Evolutionary conservation across 768 basidiomycete genomes (phyloP).

Genomic region (Phylloporus sp.): DNA sequence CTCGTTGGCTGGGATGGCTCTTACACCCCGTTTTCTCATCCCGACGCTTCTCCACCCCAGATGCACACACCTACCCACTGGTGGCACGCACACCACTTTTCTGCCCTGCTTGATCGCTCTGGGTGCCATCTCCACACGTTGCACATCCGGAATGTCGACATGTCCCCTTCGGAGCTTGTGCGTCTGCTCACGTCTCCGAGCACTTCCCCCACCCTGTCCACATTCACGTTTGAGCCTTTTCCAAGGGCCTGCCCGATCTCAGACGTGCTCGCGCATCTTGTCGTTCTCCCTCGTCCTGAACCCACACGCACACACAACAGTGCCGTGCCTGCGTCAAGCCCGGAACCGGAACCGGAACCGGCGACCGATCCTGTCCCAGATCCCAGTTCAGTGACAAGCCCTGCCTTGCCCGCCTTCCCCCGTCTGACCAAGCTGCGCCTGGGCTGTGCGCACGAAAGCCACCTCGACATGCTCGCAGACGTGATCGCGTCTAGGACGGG

Average conservation of each 20-base stretch:
- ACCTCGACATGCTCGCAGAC: constrained; percentile 12
- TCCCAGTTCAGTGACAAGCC: neutral
- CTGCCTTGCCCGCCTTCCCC: constrained; percentile 5
- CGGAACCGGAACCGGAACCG: neutral
- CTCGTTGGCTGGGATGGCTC: constrained; percentile 13
- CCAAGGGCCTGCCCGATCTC: constrained; percentile 15
- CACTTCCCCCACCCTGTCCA: constrained; percentile 13
- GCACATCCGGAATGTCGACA: constrained; percentile 19
- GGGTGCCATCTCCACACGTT: constrained; percentile 17
- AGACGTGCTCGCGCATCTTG: constrained; percentile 16
- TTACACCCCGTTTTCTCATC: constrained; percentile 6
- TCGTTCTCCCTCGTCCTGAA: neutral
- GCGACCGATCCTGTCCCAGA: neutral
- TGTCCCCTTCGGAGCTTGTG: constrained; percentile 17
- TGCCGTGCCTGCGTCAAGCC: neutral
- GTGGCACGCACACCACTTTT: constrained; percentile 24
- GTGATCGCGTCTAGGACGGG: constrained; percentile 20
- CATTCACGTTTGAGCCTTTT: constrained; percentile 24
- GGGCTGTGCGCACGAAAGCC: constrained; percentile 19
- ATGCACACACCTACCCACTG: constrained; percentile 1
- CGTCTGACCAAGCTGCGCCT: constrained; percentile 18
- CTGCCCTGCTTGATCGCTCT: constrained; percentile 21
- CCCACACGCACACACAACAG: neutral
- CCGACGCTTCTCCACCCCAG: constrained; percentile 4
- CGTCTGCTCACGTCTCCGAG: constrained; percentile 19